Evolutionary conservation across 2,329 filamentous ascomycete genomes (phyloP).

Genomic region (Paracoccidioides lutzii): DNA sequence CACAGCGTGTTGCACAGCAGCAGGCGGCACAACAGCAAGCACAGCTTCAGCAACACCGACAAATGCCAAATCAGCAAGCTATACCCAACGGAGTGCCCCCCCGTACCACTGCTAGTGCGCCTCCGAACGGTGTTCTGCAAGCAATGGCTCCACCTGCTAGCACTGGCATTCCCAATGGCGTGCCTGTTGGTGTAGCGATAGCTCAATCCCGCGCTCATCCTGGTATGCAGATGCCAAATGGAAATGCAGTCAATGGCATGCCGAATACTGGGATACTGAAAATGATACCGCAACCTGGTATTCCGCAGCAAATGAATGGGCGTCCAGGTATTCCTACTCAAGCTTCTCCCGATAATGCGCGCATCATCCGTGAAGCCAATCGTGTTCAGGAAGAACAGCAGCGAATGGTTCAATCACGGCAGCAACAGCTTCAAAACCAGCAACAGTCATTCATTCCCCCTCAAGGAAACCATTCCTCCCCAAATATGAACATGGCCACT

Average conservation of each 20-base stretch:
- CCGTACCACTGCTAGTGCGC: slow-evolving; percentile 37
- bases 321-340: slow-evolving; percentile 38
- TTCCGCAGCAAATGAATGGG: slow-evolving; percentile 36
- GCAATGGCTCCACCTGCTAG: background rate
- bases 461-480: slow-evolving; percentile 33
- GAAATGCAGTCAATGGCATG: slow-evolving; percentile 36
- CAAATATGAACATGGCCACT: slow-evolving; percentile 32
- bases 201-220: slow-evolving; percentile 28
- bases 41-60: slow-evolving; percentile 1
- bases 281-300: slow-evolving; percentile 43
- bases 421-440: slow-evolving; percentile 30
- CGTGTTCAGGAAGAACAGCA: slow-evolving; percentile 38
- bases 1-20: slow-evolving; percentile 28
- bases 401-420: slow-evolving; percentile 47
- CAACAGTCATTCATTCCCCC: slow-evolving; percentile 27
- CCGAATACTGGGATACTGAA: slow-evolving; percentile 45
- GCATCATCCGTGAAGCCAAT: slow-evolving; percentile 36
- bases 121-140: slow-evolving; percentile 10
- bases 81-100: slow-evolving; percentile 30
- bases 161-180: slow-evolving; percentile 12
- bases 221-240: slow-evolving; percentile 30
- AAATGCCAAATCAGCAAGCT: slow-evolving; percentile 26
- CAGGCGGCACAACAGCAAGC: slow-evolving; percentile 7
- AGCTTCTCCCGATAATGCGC: slow-evolving; percentile 38
- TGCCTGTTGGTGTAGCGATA: slow-evolving; percentile 17